Evolutionary conservation across 352 stramenopile species (phyloP).

Genomic region (Phytophthora vignae): DNA sequence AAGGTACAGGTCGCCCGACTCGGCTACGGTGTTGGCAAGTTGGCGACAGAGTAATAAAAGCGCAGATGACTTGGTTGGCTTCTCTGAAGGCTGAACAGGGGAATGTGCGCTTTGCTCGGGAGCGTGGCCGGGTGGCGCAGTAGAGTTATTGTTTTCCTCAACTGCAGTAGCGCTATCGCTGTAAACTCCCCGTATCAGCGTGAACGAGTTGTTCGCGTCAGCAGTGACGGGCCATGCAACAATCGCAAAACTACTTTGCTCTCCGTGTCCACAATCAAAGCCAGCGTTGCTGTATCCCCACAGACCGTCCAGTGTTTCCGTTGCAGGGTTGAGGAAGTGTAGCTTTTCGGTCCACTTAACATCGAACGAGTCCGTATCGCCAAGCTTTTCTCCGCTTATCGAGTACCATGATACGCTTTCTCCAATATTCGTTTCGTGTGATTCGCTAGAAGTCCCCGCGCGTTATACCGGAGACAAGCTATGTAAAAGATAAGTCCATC

Average conservation of each 20-base stretch:
- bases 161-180: too few species aligned
- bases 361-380: background rate
- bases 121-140: too few species aligned
- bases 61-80: background rate
- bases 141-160: too few species aligned
- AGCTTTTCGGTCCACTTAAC: constrained; percentile 10
- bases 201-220: background rate
- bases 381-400: background rate
- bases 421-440: too few species aligned
- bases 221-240: constrained; percentile 3
- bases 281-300: background rate
- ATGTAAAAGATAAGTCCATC: too few species aligned
- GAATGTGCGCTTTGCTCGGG: too few species aligned
- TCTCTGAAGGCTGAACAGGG: background rate
- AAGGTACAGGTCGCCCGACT: background rate
- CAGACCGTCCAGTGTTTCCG: background rate
- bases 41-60: background rate
- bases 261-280: background rate
- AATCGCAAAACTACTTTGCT: background rate
- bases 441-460: too few species aligned
- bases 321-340: constrained; percentile 14
- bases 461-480: too few species aligned
- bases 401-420: too few species aligned
- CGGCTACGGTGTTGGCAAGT: background rate
- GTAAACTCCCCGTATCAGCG: background rate